phyloP scores from a whole-genome alignment of 2,329 filamentous ascomycete species.

The Cladophialophora carrionii region DNA sequence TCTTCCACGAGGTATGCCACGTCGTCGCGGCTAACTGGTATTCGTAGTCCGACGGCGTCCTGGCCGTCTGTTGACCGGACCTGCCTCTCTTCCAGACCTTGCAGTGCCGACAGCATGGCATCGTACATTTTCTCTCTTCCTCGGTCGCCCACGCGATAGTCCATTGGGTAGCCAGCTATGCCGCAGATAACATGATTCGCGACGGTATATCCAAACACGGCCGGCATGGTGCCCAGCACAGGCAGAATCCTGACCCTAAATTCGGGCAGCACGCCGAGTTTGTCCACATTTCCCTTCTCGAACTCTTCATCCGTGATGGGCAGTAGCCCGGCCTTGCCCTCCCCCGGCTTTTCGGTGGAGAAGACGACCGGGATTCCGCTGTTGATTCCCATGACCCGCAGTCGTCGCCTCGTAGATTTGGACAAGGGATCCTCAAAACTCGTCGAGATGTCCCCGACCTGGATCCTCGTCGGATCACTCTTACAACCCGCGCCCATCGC shows the following conservation, averaged over 20 bases:
- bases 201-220: conserved; percentile 86
- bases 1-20: conserved; percentile 89
- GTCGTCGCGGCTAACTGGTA: conserved; percentile 77
- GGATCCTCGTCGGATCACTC: conserved; percentile 78
- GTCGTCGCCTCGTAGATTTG: conserved; percentile 74
- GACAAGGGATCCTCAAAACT: conserved; percentile 90
- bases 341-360: conserved; percentile 85
- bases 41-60: conserved; percentile 70
- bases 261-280: conserved; percentile 85
- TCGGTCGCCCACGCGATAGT: conserved; percentile 80
- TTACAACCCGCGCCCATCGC: conserved; percentile 98
- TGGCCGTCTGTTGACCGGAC: conserved; percentile 55
- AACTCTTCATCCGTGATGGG: conserved; percentile 88
- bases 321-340: conserved; percentile 86
- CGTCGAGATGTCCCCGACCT: conserved; percentile 85
- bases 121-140: conserved; percentile 91
- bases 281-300: conserved; percentile 79
- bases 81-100: conserved; percentile 77
- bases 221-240: conserved; percentile 94
- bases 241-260: conserved; percentile 95
- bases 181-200: conserved; percentile 91
- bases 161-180: conserved; percentile 75
- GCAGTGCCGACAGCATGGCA: conserved; percentile 72
- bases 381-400: conserved; percentile 76
- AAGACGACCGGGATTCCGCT: conserved; percentile 89